phyloP scores from a whole-genome alignment of 306 rosid genomes.

The Sicyos edulis region DNA sequence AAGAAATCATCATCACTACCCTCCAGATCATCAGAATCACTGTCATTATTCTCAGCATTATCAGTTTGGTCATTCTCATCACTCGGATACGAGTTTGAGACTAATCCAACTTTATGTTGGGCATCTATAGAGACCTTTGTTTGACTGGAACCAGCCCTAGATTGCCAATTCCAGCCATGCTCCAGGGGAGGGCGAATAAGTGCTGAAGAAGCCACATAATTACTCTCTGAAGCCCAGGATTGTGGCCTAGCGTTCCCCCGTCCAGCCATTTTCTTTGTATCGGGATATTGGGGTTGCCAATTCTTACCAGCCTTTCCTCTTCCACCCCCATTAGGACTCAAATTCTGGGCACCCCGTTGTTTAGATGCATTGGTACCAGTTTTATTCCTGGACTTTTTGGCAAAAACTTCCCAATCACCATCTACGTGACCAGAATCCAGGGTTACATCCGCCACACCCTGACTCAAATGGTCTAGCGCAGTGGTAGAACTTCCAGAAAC shows the following conservation, averaged over 20 bases:
- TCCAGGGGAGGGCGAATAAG: constrained; percentile 52
- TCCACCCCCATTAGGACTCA: constrained; percentile 38
- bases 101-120: constrained; percentile 23
- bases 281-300: constrained; percentile 32
- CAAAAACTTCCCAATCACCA: constrained; percentile 67
- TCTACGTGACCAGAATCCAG: constrained; percentile 36
- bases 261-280: constrained; percentile 32
- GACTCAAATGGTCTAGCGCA: constrained; percentile 41
- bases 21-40: constrained; percentile 35
- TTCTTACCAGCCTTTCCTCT: constrained; percentile 34
- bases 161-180: constrained; percentile 80
- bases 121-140: constrained; percentile 25
- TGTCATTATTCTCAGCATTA: constrained; percentile 24
- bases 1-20: constrained; percentile 59
- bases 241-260: constrained; percentile 46
- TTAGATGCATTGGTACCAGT: constrained; percentile 53
- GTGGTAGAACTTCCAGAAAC: constrained; percentile 25
- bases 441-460: constrained; percentile 37
- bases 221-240: constrained; percentile 27
- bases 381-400: constrained; percentile 55
- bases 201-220: constrained; percentile 28
- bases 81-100: not conserved
- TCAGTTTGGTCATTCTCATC: constrained; percentile 22
- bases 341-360: constrained; percentile 37
- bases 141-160: constrained; percentile 38